phyloP scores from a whole-genome alignment of 371 early-diverging fungal genomes.

The Apophysomyces sp. region DNA sequence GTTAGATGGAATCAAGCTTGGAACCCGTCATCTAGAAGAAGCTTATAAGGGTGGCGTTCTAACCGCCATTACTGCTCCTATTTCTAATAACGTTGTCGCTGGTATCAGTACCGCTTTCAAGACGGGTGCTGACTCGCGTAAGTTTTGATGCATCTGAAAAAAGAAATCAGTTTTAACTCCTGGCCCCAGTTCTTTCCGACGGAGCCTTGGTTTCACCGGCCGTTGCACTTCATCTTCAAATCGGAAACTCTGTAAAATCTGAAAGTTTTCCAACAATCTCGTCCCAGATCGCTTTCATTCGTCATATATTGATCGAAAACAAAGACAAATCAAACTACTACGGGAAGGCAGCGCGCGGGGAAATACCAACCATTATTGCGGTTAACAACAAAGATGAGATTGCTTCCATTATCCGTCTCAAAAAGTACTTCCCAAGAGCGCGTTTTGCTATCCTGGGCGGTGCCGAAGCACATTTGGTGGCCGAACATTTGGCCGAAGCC shows the following conservation, averaged over 20 bases:
- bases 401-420: constrained; percentile 58
- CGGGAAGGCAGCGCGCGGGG: constrained; percentile 48
- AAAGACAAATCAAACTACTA: constrained; percentile 15
- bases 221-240: constrained; percentile 57
- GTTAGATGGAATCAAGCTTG: constrained; percentile 56
- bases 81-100: constrained; percentile 32
- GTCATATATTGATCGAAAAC: constrained; percentile 35
- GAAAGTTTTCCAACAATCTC: constrained; percentile 51
- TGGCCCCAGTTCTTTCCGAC: constrained; percentile 16
- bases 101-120: constrained; percentile 54
- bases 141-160: constrained; percentile 5
- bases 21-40: constrained; percentile 50
- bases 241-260: constrained; percentile 48
- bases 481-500: constrained; percentile 48
- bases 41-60: constrained; percentile 61
- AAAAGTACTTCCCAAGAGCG: constrained; percentile 31
- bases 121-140: constrained; percentile 43
- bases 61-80: constrained; percentile 48
- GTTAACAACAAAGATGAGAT: constrained; percentile 69
- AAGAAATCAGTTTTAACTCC: background rate
- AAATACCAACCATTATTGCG: constrained; percentile 56
- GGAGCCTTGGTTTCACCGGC: constrained; percentile 28
- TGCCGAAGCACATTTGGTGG: constrained; percentile 67
- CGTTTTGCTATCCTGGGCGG: constrained; percentile 56
- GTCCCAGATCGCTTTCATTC: constrained; percentile 58